These are phyloP conservation scores for Saturnispora saitoi DNA, from an alignment of 805 yeast genomes.

Conservation along the genomic window DNA sequence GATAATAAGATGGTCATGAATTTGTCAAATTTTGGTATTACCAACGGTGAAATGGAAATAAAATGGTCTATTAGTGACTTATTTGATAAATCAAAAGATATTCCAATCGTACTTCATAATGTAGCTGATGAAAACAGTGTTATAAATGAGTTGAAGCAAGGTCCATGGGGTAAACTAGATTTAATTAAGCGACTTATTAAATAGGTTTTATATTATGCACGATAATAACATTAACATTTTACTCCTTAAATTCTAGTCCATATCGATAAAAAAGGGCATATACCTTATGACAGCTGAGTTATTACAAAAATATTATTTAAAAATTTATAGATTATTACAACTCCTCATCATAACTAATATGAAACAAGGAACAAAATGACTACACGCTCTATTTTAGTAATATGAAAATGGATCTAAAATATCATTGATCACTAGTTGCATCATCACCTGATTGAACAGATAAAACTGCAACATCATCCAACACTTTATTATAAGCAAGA, in stretches of 20 bases:
- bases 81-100: not conserved
- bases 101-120: not conserved
- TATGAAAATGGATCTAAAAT: not conserved
- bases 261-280: too few species aligned
- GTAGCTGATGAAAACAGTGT: not conserved
- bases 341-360: not conserved
- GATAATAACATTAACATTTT: not conserved
- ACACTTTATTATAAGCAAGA: constrained; percentile 1
- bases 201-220: not conserved
- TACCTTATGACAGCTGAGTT: too few species aligned
- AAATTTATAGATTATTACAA: too few species aligned
- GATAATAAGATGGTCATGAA: constrained; percentile 1
- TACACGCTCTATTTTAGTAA: not conserved
- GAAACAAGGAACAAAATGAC: not conserved
- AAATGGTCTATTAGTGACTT: constrained; percentile 3
- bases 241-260: too few species aligned
- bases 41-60: not conserved
- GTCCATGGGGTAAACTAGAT: not conserved
- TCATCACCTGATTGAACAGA: constrained; percentile 1
- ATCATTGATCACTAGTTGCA: constrained; percentile 2
- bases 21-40: constrained; percentile 1
- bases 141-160: not conserved
- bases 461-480: constrained; percentile 5
- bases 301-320: too few species aligned
- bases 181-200: not conserved